Conservation (phyloP, 164 flowering plant genomes). For the Chimonanthus praecox region DNA sequence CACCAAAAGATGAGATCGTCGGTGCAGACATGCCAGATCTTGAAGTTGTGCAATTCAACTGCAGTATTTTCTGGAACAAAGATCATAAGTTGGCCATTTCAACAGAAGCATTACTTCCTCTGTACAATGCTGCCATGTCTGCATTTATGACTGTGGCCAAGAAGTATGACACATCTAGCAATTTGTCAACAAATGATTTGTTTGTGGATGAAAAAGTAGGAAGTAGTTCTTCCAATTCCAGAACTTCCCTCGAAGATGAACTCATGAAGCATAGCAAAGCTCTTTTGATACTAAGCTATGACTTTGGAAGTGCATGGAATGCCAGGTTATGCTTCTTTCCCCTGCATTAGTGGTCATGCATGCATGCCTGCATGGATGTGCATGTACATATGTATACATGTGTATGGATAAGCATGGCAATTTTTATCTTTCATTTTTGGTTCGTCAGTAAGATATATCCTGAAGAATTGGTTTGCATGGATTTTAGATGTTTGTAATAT, state of each 20-base stretch:
- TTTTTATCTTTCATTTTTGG: no score
- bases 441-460: no score
- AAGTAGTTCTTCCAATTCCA: slow-evolving; percentile 10
- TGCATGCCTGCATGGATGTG: background rate
- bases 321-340: slow-evolving; percentile 45
- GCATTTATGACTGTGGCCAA: slow-evolving; percentile 41
- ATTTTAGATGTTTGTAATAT: no score
- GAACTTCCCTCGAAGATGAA: slow-evolving; percentile 33
- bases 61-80: slow-evolving; percentile 49
- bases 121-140: slow-evolving; percentile 53
- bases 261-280: slow-evolving; percentile 79
- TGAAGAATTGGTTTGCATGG: no score
- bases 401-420: no score
- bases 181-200: slow-evolving; percentile 11
- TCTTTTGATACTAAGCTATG: slow-evolving; percentile 71
- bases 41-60: slow-evolving; percentile 9
- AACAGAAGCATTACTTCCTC: slow-evolving; percentile 36
- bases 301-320: slow-evolving; percentile 92
- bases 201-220: slow-evolving; percentile 9
- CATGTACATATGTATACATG: background rate
- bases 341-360: background rate
- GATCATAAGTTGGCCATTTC: slow-evolving; percentile 89
- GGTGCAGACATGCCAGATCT: slow-evolving; percentile 1
- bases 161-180: slow-evolving; percentile 23
- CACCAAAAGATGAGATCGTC: slow-evolving; percentile 5